Evolutionary conservation across 495 filamentous ascomycete genomes (phyloP).

Genomic region (Chaetomium cochliodes): DNA sequence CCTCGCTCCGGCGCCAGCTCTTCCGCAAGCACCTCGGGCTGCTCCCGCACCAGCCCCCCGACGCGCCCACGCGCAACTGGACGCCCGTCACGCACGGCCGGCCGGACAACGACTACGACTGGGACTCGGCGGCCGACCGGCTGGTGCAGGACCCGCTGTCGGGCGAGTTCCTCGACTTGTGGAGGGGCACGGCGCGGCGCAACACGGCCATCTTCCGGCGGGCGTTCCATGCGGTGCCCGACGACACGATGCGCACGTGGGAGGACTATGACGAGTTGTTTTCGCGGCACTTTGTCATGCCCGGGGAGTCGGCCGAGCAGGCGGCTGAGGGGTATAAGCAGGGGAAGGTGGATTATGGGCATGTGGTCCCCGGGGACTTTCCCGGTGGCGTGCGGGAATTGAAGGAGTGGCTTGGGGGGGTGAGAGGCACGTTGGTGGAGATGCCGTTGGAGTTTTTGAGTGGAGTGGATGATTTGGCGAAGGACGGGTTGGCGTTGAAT

Average conservation of each 20-base stretch:
- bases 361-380: conserved; percentile 84
- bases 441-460: conserved; percentile 90
- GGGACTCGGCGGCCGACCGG: conserved; percentile 68
- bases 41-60: conserved; percentile 65
- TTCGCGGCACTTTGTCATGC: conserved; percentile 63
- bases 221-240: conserved; percentile 85
- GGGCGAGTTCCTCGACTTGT: conserved; percentile 63
- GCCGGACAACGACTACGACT: conserved; percentile 74
- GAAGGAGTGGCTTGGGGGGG: conserved; percentile 72
- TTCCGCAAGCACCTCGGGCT: conserved; percentile 92
- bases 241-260: conserved; percentile 80
- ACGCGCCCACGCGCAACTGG: conserved; percentile 67
- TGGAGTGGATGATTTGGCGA: conserved; percentile 79
- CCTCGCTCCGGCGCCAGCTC: conserved; percentile 77
- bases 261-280: conserved; percentile 83
- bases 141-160: conserved; percentile 74
- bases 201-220: conserved; percentile 86
- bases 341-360: conserved; percentile 67
- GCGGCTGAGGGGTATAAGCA: conserved; percentile 34
- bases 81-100: conserved; percentile 61
- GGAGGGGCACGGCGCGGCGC: conserved; percentile 67
- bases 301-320: conserved; percentile 38
- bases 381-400: conserved; percentile 63
- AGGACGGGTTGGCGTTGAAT: conserved; percentile 78
- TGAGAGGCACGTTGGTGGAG: conserved; percentile 81